Conservation (phyloP, 2,329 filamentous ascomycete species). For the Didymella keratinophila region DNA sequence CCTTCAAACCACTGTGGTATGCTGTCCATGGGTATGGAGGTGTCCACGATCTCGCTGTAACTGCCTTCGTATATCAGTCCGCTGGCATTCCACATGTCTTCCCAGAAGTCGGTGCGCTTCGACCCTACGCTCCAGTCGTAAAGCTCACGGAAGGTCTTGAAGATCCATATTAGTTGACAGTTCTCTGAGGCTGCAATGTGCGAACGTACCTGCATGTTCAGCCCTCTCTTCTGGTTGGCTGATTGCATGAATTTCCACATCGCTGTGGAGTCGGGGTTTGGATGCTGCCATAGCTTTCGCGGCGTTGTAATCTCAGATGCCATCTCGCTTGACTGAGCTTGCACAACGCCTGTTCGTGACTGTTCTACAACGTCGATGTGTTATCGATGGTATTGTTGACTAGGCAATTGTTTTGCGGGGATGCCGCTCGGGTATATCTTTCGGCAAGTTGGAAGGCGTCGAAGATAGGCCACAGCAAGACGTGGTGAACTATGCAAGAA, state of each 20-base stretch:
- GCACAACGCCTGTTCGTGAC: not conserved
- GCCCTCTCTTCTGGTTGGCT: conserved; percentile 65
- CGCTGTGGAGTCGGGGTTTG: conserved; percentile 52
- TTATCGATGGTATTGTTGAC: not conserved
- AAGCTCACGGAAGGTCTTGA: conserved; percentile 71
- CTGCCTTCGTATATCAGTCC: conserved; percentile 43
- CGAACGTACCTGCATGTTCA: conserved; percentile 64
- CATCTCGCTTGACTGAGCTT: not conserved
- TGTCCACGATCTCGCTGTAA: conserved; percentile 66
- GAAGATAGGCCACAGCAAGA: not conserved
- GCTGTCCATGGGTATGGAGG: conserved; percentile 71
- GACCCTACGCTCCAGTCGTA: conserved; percentile 71
- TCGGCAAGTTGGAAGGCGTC: not conserved
- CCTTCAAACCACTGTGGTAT: conserved; percentile 82
- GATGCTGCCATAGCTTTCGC: conserved; percentile 59
- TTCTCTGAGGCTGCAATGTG: not conserved
- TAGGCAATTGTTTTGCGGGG: conserved; percentile 13
- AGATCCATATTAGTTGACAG: not conserved
- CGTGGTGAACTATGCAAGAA: not conserved
- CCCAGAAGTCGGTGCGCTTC: conserved; percentile 59
- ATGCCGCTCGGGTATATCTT: conserved; percentile 3
- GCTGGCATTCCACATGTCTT: conserved; percentile 41
- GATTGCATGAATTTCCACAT: conserved; percentile 61
- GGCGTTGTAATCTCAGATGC: conserved; percentile 32
- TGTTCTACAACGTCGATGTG: not conserved